Conservation (phyloP, 2,329 filamentous ascomycete genomes). For the Hypoxylon sp. region DNA sequence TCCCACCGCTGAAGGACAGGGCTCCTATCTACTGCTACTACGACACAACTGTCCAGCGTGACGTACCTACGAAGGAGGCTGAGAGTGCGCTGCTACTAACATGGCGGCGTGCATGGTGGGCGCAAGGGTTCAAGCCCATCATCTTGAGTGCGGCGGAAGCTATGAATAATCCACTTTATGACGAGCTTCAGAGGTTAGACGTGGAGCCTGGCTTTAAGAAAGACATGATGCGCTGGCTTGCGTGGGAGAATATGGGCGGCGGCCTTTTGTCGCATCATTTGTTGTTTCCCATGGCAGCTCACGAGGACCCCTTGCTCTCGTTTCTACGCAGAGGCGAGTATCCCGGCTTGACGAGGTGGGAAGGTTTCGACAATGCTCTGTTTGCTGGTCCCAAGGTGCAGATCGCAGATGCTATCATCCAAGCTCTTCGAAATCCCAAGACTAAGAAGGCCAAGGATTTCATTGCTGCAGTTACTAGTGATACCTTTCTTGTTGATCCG, state of each 20-base stretch:
- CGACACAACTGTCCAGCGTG: constrained; percentile 75
- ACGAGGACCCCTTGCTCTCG: constrained; percentile 78
- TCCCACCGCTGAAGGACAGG: constrained; percentile 80
- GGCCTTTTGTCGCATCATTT: constrained; percentile 85
- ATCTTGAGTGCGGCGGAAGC: constrained; percentile 86
- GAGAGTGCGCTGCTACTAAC: constrained; percentile 85
- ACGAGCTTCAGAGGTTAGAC: constrained; percentile 74
- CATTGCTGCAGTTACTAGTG: constrained; percentile 71
- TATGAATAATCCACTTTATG: constrained; percentile 84
- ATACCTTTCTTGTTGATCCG: constrained; percentile 75
- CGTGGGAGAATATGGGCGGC: constrained; percentile 91
- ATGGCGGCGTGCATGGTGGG: constrained; percentile 97
- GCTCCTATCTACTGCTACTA: constrained; percentile 93
- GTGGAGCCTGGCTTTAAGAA: constrained; percentile 73
- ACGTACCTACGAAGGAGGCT: constrained; percentile 75
- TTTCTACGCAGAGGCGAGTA: constrained; percentile 84
- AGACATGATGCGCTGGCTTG: constrained; percentile 88
- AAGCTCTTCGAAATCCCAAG: constrained; percentile 69
- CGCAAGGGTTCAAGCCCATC: constrained; percentile 88
- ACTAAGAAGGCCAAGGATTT: constrained; percentile 73
- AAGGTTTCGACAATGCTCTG: constrained; percentile 78
- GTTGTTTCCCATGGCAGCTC: constrained; percentile 85
- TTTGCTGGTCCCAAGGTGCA: constrained; percentile 78
- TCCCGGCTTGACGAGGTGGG: constrained; percentile 80
- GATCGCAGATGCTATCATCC: constrained; percentile 74